Evolutionary conservation across 352 stramenopile genomes (phyloP).

Genomic region (Aphanomyces stellatus): DNA sequence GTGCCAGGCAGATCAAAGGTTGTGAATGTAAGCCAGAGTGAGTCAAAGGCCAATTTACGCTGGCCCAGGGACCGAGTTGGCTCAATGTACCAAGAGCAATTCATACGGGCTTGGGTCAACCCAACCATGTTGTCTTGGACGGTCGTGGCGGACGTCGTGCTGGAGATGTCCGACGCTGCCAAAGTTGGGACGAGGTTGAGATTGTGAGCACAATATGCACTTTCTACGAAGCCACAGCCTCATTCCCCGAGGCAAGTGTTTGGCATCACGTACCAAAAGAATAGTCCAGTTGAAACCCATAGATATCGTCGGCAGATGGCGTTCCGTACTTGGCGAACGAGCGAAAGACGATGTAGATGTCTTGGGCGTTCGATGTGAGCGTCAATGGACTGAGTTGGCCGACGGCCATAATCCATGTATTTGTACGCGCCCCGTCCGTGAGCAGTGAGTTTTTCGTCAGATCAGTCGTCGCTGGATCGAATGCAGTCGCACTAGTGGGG

Average conservation of each 20-base stretch:
- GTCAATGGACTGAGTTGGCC: not conserved
- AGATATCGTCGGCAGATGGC: not conserved
- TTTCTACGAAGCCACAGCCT: not conserved
- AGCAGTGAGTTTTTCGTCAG: constrained; percentile 2
- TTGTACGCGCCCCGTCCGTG: not conserved
- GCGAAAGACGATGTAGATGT: constrained; percentile 14
- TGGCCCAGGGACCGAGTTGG: too few relatives aligned
- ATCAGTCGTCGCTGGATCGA: not conserved
- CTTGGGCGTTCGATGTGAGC: constrained; percentile 2
- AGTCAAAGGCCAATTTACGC: not conserved
- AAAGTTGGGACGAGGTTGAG: not conserved
- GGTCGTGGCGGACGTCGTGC: too few relatives aligned
- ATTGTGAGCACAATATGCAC: constrained; percentile 1
- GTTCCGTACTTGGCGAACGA: constrained; percentile 2
- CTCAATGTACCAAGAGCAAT: constrained; percentile 8
- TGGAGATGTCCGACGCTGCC: not conserved
- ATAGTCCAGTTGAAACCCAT: not conserved
- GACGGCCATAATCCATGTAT: not conserved
- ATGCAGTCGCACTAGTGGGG: not conserved
- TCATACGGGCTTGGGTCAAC: not conserved
- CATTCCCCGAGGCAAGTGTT: not conserved
- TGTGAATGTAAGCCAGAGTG: not conserved
- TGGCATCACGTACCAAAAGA: not conserved
- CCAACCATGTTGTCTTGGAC: constrained; percentile 16
- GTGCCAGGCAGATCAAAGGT: too few relatives aligned